Percentiles rank a stretch among this genome's conserved stretches.
phyloP scores from a whole-genome alignment of 2,329 filamentous ascomycete species.

The Diaporthe vexans region DNA sequence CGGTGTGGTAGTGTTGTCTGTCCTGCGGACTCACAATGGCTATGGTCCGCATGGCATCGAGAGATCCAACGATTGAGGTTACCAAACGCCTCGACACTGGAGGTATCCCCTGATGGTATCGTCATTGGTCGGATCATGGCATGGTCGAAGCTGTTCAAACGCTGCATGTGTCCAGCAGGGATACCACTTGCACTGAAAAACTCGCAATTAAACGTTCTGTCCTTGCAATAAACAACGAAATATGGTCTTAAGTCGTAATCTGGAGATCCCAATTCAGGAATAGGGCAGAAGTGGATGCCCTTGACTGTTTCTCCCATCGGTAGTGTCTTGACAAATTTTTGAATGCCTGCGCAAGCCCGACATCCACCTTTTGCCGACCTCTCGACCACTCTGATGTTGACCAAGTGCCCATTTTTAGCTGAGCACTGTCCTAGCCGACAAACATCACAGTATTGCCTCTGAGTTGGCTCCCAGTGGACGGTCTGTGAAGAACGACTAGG shows the following conservation, averaged over 20 bases:
- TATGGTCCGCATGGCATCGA: not conserved
- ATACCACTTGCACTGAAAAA: not conserved
- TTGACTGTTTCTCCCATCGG: not conserved
- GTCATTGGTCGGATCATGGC: not conserved
- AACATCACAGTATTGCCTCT: not conserved
- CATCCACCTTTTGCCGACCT: not conserved
- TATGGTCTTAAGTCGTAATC: not conserved
- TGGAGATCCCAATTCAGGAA: not conserved
- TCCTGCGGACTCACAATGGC: not conserved
- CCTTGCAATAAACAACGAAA: not conserved
- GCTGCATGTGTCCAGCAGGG: not conserved
- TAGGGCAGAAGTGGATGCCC: not conserved
- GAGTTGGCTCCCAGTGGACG: not conserved
- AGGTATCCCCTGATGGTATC: not conserved
- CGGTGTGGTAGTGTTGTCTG: not conserved
- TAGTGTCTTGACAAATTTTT: not conserved
- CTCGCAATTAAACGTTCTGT: not conserved
- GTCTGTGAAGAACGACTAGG: not conserved
- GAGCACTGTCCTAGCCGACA: not conserved
- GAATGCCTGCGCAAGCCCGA: not conserved
- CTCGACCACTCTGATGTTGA: not conserved
- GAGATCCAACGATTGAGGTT: not conserved
- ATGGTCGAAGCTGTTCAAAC: not conserved
- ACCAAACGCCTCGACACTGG: not conserved
- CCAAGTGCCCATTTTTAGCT: not conserved